Base-by-base conservation (phyloP, 2,329 filamentous ascomycete species). In the Colletotrichum lini region DNA sequence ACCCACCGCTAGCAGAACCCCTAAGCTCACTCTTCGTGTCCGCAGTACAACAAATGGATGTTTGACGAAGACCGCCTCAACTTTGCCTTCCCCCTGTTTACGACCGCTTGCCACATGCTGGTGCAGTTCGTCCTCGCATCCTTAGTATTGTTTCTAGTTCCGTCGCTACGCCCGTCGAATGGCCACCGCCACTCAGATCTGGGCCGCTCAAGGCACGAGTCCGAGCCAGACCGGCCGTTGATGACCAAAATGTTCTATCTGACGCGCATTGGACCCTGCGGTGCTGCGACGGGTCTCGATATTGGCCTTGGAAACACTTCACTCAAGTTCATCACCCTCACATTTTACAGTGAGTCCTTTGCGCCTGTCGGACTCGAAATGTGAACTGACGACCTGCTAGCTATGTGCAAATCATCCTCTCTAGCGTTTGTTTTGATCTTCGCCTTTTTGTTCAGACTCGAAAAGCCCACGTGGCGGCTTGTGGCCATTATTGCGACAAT, bases 31-130 rank as follows among this genome's bases (percentile, higher is more conserved):
- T 78, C 72, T 80, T 74, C 16, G 35, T 26, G 54, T 42, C n/a
- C 42, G 60, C 74, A 96, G 92, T 99, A 98, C 87, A 99, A 99
- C 88, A 98, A 98, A 85, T 98, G 96, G 96, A 98, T 99, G 96
- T 98, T 99, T 83, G 93, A 94, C 78, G 89, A 92, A 73, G 89
- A 92, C 75, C 90, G 93, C 75, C 89, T 97, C 76, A 92, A 98
- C 82, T 99, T 99, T 80, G 92, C 94, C 62, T 98, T 96, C 78
- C 96, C 96, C 49, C 88, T 99, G 60, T 98, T 98, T 82, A 98
- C 95, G 13, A 99, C 96, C 4, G 94, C 94, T 74, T 86, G 96
- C 80, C 96, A 99, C 84, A 98, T 98, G 95, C 84, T 95, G 26
- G 95, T 99, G 60, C 96, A 99, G 80, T 98, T 98, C 82, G 82